Base-by-base conservation (phyloP, 176 grass and related monocot genomes). In the Bothriochloa decipiens region DNA sequence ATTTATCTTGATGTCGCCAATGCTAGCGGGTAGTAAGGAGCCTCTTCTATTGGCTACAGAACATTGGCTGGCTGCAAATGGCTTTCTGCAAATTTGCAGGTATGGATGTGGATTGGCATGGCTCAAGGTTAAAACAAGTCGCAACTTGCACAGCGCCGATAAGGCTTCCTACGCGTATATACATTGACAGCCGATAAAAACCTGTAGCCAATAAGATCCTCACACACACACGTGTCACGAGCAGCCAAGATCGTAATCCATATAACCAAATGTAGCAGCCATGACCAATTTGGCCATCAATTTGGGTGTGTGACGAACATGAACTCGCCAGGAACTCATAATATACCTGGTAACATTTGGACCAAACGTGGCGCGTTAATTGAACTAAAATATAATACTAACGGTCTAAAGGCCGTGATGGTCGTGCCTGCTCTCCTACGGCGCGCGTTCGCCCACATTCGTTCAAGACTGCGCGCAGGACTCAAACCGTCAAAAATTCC, bases 391-490 rank as follows among this genome's bases (percentile, higher is more conserved):
- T 52, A 18, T 55, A 55, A 6, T 55, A 55, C 52, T 57, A n/a
- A 60, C 22, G 49, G 40, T 64, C 49, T 28, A 49, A 67, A 66
- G 16, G 22, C n/a, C 11, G 28, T 27, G 7, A 41, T 14, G 72
- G 88, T 85, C 83, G 20, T 63, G 33, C 72, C 65, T 77, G 72
- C 71, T 13, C 65, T 42, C 77, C 53, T 26, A 43, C 83, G 72
- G 73, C 36, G 63, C 15, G 12, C 15, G 12, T 10, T 47, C 45
- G 25, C 22, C 41, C 27, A 58, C 41, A 55, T 76, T 32, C 70
- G 36, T 69, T 80, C 70, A 62, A 63, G 50, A 3, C 70, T 35
- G 72, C 49, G 52, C 39, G 41, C 52, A 17, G 55, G 27, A 42
- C 60, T 45, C 41, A 72, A 75, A 52, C 73, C 28, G 42, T 63